Percentiles rank a stretch among this genome's conserved stretches.
These are phyloP conservation scores for Aspergillus brasiliensis DNA, from an alignment of 2,329 filamentous ascomycete species.

Conservation along the genomic window DNA sequence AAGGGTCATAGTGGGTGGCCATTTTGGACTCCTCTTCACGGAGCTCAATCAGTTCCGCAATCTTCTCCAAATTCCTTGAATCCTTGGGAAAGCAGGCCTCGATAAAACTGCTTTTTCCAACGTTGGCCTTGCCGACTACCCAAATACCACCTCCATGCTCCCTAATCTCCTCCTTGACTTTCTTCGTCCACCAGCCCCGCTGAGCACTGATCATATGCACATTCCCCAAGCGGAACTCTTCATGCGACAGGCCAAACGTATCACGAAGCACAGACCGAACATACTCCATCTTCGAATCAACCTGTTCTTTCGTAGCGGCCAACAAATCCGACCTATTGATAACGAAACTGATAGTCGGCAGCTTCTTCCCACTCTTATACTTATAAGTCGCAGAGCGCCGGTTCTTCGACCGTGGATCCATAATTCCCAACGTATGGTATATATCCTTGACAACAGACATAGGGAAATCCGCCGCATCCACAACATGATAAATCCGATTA, in stretches of 20 bases:
- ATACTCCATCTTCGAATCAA: conserved; percentile 85
- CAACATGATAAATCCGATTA: conserved; percentile 92
- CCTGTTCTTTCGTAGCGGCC: conserved; percentile 78
- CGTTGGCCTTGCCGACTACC: conserved; percentile 98
- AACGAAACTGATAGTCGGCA: conserved; percentile 84
- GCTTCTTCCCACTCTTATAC: conserved; percentile 68
- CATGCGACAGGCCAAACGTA: conserved; percentile 68
- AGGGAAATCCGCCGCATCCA: conserved; percentile 95
- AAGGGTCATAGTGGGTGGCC: conserved; percentile 15
- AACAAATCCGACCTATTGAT: conserved; percentile 87
- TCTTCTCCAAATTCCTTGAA: conserved; percentile 49
- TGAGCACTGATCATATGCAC: conserved; percentile 83
- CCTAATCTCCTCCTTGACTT: conserved; percentile 84
- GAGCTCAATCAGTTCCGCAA: conserved; percentile 37
- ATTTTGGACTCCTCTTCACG: conserved; percentile 25
- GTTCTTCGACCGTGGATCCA: conserved; percentile 76
- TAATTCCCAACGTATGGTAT: conserved; percentile 67
- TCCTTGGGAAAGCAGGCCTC: conserved; percentile 82
- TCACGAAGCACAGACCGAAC: conserved; percentile 75
- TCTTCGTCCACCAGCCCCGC: conserved; percentile 85
- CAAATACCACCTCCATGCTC: conserved; percentile 81
- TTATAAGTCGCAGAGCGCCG: conserved; percentile 69
- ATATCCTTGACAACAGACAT: conserved; percentile 86
- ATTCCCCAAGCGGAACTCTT: conserved; percentile 81
- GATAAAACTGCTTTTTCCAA: conserved; percentile 93